A percentile compares a stretch with the other conserved stretches of the same genome.
Conservation (phyloP, 495 filamentous ascomycete genomes). For the Glarea lozoyensis region DNA sequence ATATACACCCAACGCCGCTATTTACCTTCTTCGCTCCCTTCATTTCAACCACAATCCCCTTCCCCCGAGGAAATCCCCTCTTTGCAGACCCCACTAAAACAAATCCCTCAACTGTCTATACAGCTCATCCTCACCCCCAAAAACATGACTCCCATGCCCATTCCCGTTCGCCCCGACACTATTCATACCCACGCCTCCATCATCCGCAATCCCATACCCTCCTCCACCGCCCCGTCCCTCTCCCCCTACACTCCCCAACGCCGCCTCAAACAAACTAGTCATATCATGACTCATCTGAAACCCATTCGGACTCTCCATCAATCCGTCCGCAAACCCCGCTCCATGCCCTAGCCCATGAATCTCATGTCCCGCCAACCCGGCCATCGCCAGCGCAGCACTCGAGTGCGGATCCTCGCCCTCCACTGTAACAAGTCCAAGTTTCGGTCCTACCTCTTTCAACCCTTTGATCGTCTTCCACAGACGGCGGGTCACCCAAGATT, state of each 20-base stretch:
- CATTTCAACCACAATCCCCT: not conserved
- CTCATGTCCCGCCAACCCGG: constrained; percentile 60
- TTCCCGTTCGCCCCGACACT: constrained; percentile 26
- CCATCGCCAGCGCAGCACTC: constrained; percentile 63
- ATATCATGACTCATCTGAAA: constrained; percentile 56
- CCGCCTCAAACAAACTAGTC: constrained; percentile 62
- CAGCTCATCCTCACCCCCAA: constrained; percentile 57
- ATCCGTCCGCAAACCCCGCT: constrained; percentile 24
- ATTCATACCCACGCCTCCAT: constrained; percentile 26
- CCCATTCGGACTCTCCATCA: constrained; percentile 53
- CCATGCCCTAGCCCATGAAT: constrained; percentile 44
- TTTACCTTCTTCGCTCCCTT: not conserved
- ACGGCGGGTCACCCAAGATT: constrained; percentile 67
- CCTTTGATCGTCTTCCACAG: constrained; percentile 76
- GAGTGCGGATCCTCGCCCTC: constrained; percentile 45
- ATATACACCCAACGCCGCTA: too few relatives aligned
- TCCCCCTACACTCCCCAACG: constrained; percentile 45
- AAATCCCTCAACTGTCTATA: constrained; percentile 53
- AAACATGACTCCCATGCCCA: constrained; percentile 25
- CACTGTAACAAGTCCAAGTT: constrained; percentile 54
- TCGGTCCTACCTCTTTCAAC: constrained; percentile 70
- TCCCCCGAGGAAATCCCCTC: too few relatives aligned
- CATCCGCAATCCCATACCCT: constrained; percentile 6
- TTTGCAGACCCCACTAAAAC: constrained; percentile 37
- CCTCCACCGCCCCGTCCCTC: constrained; percentile 26